Evolutionary conservation across 306 rosid genomes (phyloP).

Genomic region (Geum urbanum): DNA sequence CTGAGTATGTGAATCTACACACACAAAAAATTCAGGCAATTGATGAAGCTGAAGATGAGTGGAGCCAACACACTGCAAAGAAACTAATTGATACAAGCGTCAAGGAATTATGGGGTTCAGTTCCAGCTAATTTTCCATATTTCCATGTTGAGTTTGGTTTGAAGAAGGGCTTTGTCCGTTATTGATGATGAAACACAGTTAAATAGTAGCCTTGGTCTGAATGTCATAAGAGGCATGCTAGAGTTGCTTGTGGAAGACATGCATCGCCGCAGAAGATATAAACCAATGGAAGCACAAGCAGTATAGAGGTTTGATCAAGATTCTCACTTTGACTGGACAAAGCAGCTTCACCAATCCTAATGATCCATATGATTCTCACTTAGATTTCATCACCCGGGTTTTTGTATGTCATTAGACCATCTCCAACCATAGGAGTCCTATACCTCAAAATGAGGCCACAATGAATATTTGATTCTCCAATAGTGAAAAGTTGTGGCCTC

Average conservation of each 20-base stretch:
- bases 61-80: slow-evolving; percentile 93
- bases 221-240: slow-evolving; percentile 80
- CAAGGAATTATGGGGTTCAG: slow-evolving; percentile 70
- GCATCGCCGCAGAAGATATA: slow-evolving; percentile 56
- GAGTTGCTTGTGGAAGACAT: slow-evolving; percentile 72
- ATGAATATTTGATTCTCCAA: too few species aligned
- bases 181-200: slow-evolving; percentile 78
- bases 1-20: neutral
- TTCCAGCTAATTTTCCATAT: slow-evolving; percentile 72
- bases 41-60: slow-evolving; percentile 88
- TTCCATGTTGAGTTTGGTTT: slow-evolving; percentile 86
- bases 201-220: slow-evolving; percentile 61
- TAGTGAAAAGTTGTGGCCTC: too few species aligned
- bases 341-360: slow-evolving; percentile 43
- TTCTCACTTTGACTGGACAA: slow-evolving; percentile 79
- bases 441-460: too few species aligned
- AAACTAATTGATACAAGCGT: slow-evolving; percentile 72
- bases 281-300: slow-evolving; percentile 56
- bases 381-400: neutral
- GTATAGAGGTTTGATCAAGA: slow-evolving; percentile 52
- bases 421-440: neutral
- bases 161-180: slow-evolving; percentile 73
- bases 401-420: neutral
- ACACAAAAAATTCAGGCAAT: slow-evolving; percentile 51
- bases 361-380: too few species aligned